Conservation (phyloP, 2,329 filamentous ascomycete species). For the Fusarium pilosicola region DNA sequence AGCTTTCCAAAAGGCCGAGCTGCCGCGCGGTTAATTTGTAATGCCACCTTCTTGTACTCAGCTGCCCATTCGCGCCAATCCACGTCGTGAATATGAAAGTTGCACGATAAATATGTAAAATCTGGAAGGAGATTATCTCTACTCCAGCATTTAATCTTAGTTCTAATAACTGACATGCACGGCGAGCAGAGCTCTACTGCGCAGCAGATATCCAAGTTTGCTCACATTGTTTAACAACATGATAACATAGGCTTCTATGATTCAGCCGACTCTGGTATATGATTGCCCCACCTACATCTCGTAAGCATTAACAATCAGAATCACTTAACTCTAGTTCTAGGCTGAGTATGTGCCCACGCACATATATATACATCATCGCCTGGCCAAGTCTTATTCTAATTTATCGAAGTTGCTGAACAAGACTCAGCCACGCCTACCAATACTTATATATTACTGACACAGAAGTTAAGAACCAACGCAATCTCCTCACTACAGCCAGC, state of each 20-base stretch:
- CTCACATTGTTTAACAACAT: neutral
- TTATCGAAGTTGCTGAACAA: neutral
- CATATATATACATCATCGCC: neutral
- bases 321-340: neutral
- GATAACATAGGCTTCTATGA: rapidly evolving
- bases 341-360: neutral
- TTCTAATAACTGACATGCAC: neutral
- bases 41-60: neutral
- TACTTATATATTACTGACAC: neutral
- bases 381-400: neutral
- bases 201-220: too few species aligned
- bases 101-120: rapidly evolving
- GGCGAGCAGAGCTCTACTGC: neutral
- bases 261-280: neutral
- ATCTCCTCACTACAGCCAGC: rapidly evolving
- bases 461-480: rapidly evolving
- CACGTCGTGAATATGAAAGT: neutral
- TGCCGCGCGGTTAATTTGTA: neutral
- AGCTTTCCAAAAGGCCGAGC: neutral
- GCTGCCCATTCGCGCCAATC: neutral
- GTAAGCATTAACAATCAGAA: neutral
- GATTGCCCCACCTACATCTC: neutral
- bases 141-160: rapidly evolving
- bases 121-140: neutral
- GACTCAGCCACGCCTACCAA: rapidly evolving